Evolutionary conservation across 1,284 basidiomycete genomes (phyloP).

Genomic region (Gomphus sp.): DNA sequence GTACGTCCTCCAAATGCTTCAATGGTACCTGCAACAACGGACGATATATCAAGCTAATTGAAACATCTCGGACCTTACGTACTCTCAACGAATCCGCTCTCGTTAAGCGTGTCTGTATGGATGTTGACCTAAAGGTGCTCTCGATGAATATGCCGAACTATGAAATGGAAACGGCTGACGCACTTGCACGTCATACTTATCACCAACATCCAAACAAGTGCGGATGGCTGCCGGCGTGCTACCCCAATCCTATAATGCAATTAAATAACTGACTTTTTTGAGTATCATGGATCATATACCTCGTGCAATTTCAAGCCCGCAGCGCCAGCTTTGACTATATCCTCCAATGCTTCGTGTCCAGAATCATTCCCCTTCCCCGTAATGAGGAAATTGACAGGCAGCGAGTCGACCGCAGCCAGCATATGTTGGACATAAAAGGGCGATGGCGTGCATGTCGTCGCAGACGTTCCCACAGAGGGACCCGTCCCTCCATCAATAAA

Average conservation of each 20-base stretch:
- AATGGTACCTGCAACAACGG: conserved; percentile 58
- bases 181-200: conserved; percentile 92
- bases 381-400: conserved; percentile 90
- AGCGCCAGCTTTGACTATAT: conserved; percentile 84
- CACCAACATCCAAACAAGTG: conserved; percentile 74
- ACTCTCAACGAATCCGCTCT: conserved; percentile 91
- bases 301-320: conserved; percentile 94
- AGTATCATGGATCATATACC: conserved; percentile 14
- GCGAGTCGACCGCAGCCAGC: conserved; percentile 80
- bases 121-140: conserved; percentile 66
- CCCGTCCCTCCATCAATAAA: conserved; percentile 93
- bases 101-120: conserved; percentile 95
- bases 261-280: neutral
- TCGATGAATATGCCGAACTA: neutral
- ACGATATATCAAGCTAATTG: neutral
- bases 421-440: conserved; percentile 83
- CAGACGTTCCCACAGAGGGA: conserved; percentile 82
- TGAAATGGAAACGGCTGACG: conserved; percentile 10
- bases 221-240: conserved; percentile 81
- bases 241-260: conserved; percentile 72
- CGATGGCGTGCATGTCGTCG: conserved; percentile 92
- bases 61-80: conserved; percentile 16
- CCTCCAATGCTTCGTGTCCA: conserved; percentile 62
- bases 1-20: conserved; percentile 85
- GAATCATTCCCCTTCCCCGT: conserved; percentile 95